Conservation (phyloP, 352 stramenopile genomes). For the Globisporangium canariense region DNA sequence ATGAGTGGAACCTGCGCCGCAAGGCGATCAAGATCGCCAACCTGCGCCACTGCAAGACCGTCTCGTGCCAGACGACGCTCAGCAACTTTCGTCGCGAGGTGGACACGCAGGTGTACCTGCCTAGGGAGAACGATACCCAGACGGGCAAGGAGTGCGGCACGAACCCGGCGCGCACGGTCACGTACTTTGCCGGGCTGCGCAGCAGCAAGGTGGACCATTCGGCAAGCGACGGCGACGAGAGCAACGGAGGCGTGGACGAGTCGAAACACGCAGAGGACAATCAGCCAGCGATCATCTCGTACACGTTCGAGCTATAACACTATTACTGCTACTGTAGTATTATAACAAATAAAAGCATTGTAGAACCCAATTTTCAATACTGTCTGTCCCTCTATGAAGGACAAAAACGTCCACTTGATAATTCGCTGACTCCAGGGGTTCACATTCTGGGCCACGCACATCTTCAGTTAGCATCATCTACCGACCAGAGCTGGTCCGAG, state of each 20-base stretch:
- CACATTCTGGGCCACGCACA: too few relatives aligned
- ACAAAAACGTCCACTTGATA: too few relatives aligned
- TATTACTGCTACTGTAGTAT: too few relatives aligned
- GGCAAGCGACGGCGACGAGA: conserved; percentile 12
- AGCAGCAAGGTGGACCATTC: conserved; percentile 24
- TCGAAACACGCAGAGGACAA: conserved; percentile 29
- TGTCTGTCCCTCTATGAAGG: too few relatives aligned
- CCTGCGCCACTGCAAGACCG: conserved; percentile 87
- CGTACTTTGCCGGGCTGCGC: conserved; percentile 73
- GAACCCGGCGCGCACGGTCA: conserved; percentile 77
- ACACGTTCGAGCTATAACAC: conserved; percentile 60
- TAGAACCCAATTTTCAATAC: too few relatives aligned
- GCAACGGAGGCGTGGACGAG: conserved; percentile 22
- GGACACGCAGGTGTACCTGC: conserved; percentile 88
- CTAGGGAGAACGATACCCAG: conserved; percentile 62
- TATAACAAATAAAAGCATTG: too few relatives aligned
- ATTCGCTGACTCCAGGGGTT: too few relatives aligned
- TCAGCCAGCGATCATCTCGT: conserved; percentile 58
- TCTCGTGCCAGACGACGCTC: conserved; percentile 83
- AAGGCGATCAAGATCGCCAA: conserved; percentile 91
- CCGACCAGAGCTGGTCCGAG: too few relatives aligned
- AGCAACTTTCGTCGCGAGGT: conserved; percentile 88
- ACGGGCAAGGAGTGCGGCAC: conserved; percentile 77
- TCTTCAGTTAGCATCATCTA: too few relatives aligned
- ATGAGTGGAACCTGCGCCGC: conserved; percentile 91